Conservation (phyloP, 1,139 yeast genomes). For the Hanseniaspora gamundiae region DNA sequence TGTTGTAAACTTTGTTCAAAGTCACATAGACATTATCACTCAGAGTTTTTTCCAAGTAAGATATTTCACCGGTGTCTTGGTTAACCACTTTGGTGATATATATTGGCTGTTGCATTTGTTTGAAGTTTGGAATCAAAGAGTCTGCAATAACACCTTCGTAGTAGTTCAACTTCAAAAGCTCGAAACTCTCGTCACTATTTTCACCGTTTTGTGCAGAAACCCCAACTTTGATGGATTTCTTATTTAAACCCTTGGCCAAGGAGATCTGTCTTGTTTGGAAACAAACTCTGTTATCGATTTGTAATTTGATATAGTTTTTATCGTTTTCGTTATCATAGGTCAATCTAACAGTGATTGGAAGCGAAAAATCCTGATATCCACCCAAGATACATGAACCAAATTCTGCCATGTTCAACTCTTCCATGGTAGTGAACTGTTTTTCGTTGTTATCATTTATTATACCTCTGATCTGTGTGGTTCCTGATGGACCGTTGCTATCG, state of each 20-base stretch:
- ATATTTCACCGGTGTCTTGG: constrained; percentile 21
- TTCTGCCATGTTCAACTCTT: constrained; percentile 24
- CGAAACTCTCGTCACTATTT: constrained; percentile 39
- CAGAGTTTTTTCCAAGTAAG: constrained; percentile 16
- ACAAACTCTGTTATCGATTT: constrained; percentile 58
- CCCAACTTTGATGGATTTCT: constrained; percentile 35
- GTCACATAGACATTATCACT: constrained; percentile 18
- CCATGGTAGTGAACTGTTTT: constrained; percentile 19
- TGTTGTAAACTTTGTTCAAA: constrained; percentile 19
- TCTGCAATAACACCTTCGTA: constrained; percentile 44
- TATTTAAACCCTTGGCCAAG: constrained; percentile 19
- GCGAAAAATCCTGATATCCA: constrained; percentile 48
- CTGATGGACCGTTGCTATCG: constrained; percentile 37
- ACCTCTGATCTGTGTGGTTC: constrained; percentile 30
- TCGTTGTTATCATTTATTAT: constrained; percentile 45
- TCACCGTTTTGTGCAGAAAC: constrained; percentile 35
- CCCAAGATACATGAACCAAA: constrained; percentile 47
- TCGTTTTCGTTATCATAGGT: constrained; percentile 36
- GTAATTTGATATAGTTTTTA: constrained; percentile 41
- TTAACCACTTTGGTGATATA: constrained; percentile 24
- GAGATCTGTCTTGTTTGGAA: constrained; percentile 47
- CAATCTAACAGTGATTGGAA: constrained; percentile 55
- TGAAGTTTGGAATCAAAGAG: constrained; percentile 43
- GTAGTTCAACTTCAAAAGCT: constrained; percentile 42
- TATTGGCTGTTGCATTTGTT: constrained; percentile 36